phyloP scores from a whole-genome alignment of 352 stramenopile species.

The Thalassiosira livingstoniorum region DNA sequence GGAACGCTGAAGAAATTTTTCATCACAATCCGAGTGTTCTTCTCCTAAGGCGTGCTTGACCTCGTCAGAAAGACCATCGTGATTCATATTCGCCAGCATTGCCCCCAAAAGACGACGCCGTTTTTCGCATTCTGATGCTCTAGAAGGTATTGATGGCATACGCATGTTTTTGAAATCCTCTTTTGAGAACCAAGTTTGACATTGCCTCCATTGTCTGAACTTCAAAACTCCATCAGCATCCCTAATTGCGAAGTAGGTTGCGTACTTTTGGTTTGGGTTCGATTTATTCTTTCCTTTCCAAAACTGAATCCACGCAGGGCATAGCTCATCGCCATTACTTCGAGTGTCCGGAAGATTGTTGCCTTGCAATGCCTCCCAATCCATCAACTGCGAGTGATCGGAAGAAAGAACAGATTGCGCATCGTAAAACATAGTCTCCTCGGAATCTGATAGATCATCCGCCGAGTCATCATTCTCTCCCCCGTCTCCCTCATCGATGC shows the following conservation, averaged over 20 bases:
- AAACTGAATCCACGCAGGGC: slow-evolving; percentile 28
- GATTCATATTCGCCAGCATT: slow-evolving; percentile 5
- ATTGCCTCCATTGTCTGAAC: background rate
- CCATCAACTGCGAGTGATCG: background rate
- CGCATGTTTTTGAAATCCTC: background rate
- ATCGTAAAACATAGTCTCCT: slow-evolving; percentile 32
- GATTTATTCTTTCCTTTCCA: slow-evolving; percentile 15
- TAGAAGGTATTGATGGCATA: slow-evolving; percentile 25
- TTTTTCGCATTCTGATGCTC: slow-evolving; percentile 46
- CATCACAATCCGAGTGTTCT: slow-evolving; percentile 5
- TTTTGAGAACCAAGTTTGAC: background rate
- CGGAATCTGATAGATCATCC: slow-evolving; percentile 59
- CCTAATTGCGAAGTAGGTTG: background rate
- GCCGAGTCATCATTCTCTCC: slow-evolving; percentile 44
- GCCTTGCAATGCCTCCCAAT: background rate
- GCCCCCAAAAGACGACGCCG: slow-evolving; percentile 42
- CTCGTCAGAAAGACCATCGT: background rate
- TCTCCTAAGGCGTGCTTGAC: background rate
- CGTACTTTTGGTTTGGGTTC: slow-evolving; percentile 9
- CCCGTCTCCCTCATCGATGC: slow-evolving; percentile 36
- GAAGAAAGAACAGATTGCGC: background rate
- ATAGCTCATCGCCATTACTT: slow-evolving; percentile 15
- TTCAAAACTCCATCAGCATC: background rate
- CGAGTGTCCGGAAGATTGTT: background rate
- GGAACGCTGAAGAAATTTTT: slow-evolving; percentile 18